Conservation (phyloP, 805 yeast genomes). For the Barnettozyma vustinii region DNA sequence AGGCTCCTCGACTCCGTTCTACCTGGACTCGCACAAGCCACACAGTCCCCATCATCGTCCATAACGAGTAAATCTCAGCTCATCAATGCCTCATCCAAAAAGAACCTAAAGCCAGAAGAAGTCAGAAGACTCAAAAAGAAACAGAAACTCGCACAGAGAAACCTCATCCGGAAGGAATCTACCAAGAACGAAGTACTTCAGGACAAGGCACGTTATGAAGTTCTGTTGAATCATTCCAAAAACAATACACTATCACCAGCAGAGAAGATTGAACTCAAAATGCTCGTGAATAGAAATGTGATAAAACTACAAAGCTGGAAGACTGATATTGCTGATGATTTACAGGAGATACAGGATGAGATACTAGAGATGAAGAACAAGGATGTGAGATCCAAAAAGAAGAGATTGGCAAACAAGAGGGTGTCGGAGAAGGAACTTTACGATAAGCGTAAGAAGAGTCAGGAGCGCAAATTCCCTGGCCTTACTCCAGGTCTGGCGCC, state of each 20-base stretch:
- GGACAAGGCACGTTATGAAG: constrained; percentile 28
- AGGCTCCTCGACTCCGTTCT: constrained; percentile 32
- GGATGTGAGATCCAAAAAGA: constrained; percentile 27
- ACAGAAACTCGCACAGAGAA: constrained; percentile 27
- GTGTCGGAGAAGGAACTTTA: constrained; percentile 29
- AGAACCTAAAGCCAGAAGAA: constrained; percentile 30
- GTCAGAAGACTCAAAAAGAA: constrained; percentile 30
- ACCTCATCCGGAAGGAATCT: constrained; percentile 16
- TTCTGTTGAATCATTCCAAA: constrained; percentile 29
- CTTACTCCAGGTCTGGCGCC: constrained; percentile 86
- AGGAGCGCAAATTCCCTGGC: constrained; percentile 41
- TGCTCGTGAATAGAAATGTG: constrained; percentile 32
- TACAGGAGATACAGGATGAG: constrained; percentile 36
- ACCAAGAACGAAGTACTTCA: constrained; percentile 23
- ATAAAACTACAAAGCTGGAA: constrained; percentile 38
- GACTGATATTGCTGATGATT: constrained; percentile 34
- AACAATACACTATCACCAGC: constrained; percentile 27
- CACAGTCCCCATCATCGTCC: constrained; percentile 17
- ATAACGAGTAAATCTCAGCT: constrained; percentile 28
- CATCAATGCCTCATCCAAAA: constrained; percentile 32
- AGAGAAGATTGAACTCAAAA: constrained; percentile 32
- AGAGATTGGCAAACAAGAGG: constrained; percentile 20
- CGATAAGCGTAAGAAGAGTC: constrained; percentile 21
- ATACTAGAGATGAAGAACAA: constrained; percentile 38
- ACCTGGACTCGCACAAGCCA: constrained; percentile 29